Conservation (phyloP, 1,284 basidiomycete genomes). For the Rhodotorula sp. region DNA sequence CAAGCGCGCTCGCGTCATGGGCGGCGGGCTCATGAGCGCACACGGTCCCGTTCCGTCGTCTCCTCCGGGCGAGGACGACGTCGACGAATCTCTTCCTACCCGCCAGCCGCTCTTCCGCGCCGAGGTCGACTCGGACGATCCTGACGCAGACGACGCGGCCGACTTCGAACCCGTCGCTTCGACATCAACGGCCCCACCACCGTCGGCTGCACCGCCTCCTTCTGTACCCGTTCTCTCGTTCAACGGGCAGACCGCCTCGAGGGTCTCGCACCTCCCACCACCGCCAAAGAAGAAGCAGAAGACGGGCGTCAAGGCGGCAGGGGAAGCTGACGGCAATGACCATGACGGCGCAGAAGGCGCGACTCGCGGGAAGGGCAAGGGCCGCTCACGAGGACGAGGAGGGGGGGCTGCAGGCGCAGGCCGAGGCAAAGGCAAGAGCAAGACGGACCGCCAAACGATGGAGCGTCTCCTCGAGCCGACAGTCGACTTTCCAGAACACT, state of each 20-base stretch:
- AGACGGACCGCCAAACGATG: constrained; percentile 27
- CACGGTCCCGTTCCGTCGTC: background rate
- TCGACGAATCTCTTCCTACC: background rate
- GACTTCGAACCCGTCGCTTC: constrained; percentile 1
- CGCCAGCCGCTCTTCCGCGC: constrained; percentile 13
- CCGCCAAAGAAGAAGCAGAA: constrained; percentile 30
- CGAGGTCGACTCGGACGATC: constrained; percentile 7
- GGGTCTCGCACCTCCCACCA: constrained; percentile 18
- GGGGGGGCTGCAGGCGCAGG: background rate
- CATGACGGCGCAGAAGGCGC: too few relatives aligned
- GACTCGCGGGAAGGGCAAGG: background rate
- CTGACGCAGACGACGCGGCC: constrained; percentile 1
- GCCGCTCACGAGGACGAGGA: background rate
- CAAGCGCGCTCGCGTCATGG: background rate
- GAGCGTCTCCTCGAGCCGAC: constrained; percentile 32
- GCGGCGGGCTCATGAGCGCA: constrained; percentile 9
- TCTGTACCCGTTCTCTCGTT: too few relatives aligned
- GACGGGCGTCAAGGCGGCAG: constrained; percentile 1
- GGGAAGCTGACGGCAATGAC: background rate
- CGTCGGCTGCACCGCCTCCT: background rate
- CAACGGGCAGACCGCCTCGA: too few relatives aligned
- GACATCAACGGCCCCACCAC: background rate
- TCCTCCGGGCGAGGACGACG: background rate
- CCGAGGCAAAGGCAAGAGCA: constrained; percentile 6
- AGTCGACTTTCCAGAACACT: constrained; percentile 51